These are phyloP conservation scores for Populus euphratica DNA, from an alignment of 345 rosid genomes.

Conservation along the genomic window DNA sequence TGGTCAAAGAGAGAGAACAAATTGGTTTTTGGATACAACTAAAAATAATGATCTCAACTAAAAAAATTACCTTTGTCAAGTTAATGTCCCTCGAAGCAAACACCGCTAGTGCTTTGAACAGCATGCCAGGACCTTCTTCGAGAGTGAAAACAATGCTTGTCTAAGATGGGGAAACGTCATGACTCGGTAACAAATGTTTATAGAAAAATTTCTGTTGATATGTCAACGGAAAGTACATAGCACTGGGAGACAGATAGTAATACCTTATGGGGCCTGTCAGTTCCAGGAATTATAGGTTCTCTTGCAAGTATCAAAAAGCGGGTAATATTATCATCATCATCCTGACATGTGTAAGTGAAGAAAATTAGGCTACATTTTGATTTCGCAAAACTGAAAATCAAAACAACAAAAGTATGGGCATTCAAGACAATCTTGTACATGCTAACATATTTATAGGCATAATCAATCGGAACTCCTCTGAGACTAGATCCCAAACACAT, in stretches of 20 bases:
- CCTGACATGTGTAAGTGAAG: constrained; percentile 41
- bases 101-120: constrained; percentile 88
- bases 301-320: constrained; percentile 88
- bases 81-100: constrained; percentile 79
- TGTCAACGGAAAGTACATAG: background rate
- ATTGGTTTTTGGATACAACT: background rate
- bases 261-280: constrained; percentile 70
- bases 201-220: background rate
- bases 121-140: constrained; percentile 92
- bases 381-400: background rate
- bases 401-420: background rate
- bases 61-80: constrained; percentile 61
- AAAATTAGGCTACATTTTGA: background rate
- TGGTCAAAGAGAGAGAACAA: background rate
- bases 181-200: constrained; percentile 3
- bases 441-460: background rate
- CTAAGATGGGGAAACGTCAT: constrained; percentile 29
- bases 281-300: constrained; percentile 83
- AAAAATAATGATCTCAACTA: background rate
- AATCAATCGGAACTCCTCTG: background rate
- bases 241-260: background rate
- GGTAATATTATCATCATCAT: constrained; percentile 65
- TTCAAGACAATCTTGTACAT: background rate
- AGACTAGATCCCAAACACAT: background rate
- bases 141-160: constrained; percentile 91